A percentile compares a stretch with the other conserved stretches of the same genome.
phyloP scores from a whole-genome alignment of 23 red algal genomes.

The Gracilariopsis chorda region DNA sequence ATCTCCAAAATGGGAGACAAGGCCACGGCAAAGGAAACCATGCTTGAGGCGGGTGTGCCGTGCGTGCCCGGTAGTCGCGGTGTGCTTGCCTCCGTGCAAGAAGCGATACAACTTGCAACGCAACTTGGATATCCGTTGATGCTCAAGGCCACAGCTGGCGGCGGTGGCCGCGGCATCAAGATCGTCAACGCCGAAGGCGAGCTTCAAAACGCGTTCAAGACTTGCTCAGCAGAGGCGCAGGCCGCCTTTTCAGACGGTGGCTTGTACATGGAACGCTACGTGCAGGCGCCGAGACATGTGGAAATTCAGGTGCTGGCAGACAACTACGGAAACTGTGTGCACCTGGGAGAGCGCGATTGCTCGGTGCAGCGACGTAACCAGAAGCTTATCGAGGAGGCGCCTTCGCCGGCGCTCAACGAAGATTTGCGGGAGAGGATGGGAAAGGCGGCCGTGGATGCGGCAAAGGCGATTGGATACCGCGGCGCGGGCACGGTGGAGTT shows the following conservation, averaged over 20 bases:
- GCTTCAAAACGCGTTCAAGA: slow-evolving; percentile 65
- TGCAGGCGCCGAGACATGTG: slow-evolving; percentile 82
- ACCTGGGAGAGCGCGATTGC: slow-evolving; percentile 93
- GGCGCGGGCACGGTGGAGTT: slow-evolving; percentile 98
- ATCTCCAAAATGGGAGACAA: slow-evolving; percentile 97
- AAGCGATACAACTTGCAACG: slow-evolving; percentile 10
- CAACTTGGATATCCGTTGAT: slow-evolving; percentile 90
- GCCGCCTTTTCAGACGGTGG: slow-evolving; percentile 81
- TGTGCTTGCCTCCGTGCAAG: slow-evolving; percentile 28
- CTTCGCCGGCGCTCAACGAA: slow-evolving; percentile 69
- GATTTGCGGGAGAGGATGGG: slow-evolving; percentile 69
- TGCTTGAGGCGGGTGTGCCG: slow-evolving; percentile 80
- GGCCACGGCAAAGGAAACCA: slow-evolving; percentile 78
- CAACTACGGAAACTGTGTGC: slow-evolving; percentile 79
- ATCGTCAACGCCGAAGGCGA: slow-evolving; percentile 68
- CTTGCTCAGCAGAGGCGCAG: slow-evolving; percentile 71
- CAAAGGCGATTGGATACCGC: slow-evolving; percentile 82
- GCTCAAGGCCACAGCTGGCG: slow-evolving; percentile 90
- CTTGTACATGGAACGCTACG: slow-evolving; percentile 89
- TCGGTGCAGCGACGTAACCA: slow-evolving; percentile 93
- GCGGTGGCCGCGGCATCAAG: slow-evolving; percentile 93
- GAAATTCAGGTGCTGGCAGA: slow-evolving; percentile 97
- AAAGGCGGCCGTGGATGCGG: slow-evolving; percentile 81
- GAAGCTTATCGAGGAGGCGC: slow-evolving; percentile 97
- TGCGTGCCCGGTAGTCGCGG: slow-evolving; percentile 82